Evolutionary conservation across 1,139 yeast species (phyloP).

Genomic region (Yamadazyma friedrichii): DNA sequence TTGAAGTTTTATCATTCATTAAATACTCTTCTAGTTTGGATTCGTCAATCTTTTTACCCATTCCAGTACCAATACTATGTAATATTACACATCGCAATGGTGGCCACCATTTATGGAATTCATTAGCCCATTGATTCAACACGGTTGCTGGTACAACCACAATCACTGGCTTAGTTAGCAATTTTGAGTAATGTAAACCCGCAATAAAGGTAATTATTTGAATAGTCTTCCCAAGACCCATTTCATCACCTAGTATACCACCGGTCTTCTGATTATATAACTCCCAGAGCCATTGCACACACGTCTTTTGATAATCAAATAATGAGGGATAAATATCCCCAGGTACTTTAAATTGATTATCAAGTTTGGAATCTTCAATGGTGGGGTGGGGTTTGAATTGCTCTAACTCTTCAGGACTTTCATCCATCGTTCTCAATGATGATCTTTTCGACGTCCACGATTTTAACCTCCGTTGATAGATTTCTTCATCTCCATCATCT

Average conservation of each 20-base stretch:
- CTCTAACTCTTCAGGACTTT: constrained; percentile 46
- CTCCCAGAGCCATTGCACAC: constrained; percentile 83
- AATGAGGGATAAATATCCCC: constrained; percentile 87
- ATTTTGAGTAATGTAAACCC: constrained; percentile 79
- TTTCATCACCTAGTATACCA: constrained; percentile 95
- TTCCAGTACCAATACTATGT: constrained; percentile 91
- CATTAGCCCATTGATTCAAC: constrained; percentile 93
- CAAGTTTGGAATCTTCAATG: constrained; percentile 70
- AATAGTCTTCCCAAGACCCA: constrained; percentile 96
- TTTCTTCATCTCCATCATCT: constrained; percentile 79
- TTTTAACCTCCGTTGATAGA: constrained; percentile 57
- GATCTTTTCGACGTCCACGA: constrained; percentile 59
- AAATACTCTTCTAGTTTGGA: constrained; percentile 50
- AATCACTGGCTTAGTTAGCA: constrained; percentile 72
- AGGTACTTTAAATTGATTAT: constrained; percentile 70
- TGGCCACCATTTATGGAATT: constrained; percentile 98
- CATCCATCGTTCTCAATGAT: constrained; percentile 20
- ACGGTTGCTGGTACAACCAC: constrained; percentile 97
- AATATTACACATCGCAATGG: constrained; percentile 81
- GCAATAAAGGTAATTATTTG: constrained; percentile 90
- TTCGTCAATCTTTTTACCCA: constrained; percentile 51
- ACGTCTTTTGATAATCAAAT: constrained; percentile 91
- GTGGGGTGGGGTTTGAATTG: constrained; percentile 79
- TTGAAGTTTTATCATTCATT: constrained; percentile 19
- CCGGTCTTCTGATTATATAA: constrained; percentile 84